Evolutionary conservation across 306 rosid genomes (phyloP).

Genomic region (Vigna hirtella): DNA sequence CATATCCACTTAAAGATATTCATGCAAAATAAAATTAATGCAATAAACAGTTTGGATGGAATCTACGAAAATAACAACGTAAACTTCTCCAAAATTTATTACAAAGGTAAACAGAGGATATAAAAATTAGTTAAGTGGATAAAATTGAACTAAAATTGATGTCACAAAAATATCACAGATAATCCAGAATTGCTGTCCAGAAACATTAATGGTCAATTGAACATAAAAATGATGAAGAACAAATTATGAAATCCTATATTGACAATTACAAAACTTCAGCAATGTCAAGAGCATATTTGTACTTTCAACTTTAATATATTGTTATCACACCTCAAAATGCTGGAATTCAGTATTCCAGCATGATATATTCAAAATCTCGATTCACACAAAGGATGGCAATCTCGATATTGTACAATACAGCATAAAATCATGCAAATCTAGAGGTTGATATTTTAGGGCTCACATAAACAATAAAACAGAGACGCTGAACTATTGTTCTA

Average conservation of each 20-base stretch:
- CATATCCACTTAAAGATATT: neutral
- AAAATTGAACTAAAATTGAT: neutral
- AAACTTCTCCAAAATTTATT: neutral
- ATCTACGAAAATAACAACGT: neutral
- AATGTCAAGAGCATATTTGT: neutral
- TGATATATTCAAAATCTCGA: slow-evolving; percentile 4
- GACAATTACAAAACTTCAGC: neutral
- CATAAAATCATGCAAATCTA: neutral
- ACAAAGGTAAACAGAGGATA: neutral
- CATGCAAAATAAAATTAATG: neutral
- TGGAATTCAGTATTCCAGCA: neutral
- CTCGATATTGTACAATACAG: neutral
- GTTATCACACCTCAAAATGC: neutral
- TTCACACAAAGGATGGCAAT: neutral
- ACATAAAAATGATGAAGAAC: neutral
- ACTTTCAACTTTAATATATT: neutral
- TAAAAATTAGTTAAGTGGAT: neutral
- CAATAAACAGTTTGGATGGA: neutral
- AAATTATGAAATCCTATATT: neutral
- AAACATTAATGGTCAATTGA: neutral
- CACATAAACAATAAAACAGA: neutral
- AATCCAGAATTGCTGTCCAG: neutral
- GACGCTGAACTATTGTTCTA: neutral
- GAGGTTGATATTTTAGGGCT: neutral
- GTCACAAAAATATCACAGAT: neutral